These are phyloP conservation scores for Blastobotrys mokoenaii DNA, from an alignment of 805 yeast genomes.

Conservation along the genomic window DNA sequence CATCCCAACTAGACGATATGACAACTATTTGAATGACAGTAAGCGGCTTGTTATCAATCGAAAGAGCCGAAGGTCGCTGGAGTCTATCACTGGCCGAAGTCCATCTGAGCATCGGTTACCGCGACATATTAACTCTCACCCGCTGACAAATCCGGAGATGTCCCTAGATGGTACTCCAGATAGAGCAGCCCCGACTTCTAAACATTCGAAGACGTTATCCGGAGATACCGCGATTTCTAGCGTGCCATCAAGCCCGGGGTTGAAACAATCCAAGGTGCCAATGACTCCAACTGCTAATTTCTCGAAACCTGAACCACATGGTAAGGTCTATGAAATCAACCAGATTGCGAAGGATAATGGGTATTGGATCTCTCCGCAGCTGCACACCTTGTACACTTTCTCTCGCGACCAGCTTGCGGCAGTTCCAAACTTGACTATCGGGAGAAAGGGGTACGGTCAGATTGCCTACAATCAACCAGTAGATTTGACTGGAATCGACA, in stretches of 20 bases:
- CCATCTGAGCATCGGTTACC: background rate
- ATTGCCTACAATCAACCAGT: slow-evolving; percentile 68
- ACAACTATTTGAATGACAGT: slow-evolving; percentile 1
- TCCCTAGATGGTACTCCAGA: background rate
- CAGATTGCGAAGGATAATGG: slow-evolving; percentile 34
- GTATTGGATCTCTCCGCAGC: slow-evolving; percentile 72
- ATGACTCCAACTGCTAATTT: background rate
- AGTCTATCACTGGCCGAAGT: slow-evolving; percentile 7
- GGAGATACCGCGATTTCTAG: background rate
- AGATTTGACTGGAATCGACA: slow-evolving; percentile 58
- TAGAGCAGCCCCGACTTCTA: background rate
- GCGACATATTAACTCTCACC: background rate
- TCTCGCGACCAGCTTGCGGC: slow-evolving; percentile 49
- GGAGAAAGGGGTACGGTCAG: slow-evolving; percentile 62
- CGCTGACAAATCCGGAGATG: background rate
- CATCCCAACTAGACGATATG: background rate
- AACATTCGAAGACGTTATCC: too few species aligned
- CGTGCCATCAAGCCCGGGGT: background rate
- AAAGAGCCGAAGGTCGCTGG: slow-evolving; percentile 1
- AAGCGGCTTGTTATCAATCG: slow-evolving; percentile 10
- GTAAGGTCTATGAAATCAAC: slow-evolving; percentile 10
- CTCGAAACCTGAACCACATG: background rate
- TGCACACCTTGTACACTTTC: slow-evolving; percentile 49
- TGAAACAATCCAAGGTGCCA: background rate
- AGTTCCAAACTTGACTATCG: slow-evolving; percentile 58